phyloP scores from a whole-genome alignment of 495 filamentous ascomycete species.

The Filosporella fistucella region DNA sequence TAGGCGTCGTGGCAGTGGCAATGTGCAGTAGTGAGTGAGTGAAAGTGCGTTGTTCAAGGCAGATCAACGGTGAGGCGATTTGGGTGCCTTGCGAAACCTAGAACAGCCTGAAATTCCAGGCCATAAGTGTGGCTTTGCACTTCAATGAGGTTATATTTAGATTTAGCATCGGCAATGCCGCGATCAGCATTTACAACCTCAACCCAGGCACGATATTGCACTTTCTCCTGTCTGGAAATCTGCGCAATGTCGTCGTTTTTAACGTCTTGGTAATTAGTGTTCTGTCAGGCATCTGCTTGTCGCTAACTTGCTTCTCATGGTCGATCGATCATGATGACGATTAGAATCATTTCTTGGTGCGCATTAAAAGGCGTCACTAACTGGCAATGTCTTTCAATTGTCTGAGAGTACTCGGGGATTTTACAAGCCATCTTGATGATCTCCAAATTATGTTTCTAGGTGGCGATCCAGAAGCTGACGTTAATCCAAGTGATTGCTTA shows the following conservation, averaged over 20 bases:
- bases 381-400: not conserved
- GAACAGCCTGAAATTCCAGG: not conserved
- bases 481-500: too few relatives aligned
- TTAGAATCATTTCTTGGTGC: not conserved
- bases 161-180: not conserved
- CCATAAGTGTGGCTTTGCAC: not conserved
- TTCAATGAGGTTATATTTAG: not conserved
- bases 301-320: not conserved
- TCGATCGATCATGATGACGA: not conserved
- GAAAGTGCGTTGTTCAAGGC: not conserved
- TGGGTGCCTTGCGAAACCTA: too few relatives aligned
- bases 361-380: not conserved
- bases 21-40: not conserved
- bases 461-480: constrained; percentile 4
- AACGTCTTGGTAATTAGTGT: too few relatives aligned
- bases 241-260: not conserved
- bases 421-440: not conserved
- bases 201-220: not conserved
- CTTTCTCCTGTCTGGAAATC: not conserved
- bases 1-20: not conserved
- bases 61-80: not conserved
- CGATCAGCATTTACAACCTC: not conserved
- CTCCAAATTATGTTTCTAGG: not conserved
- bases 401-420: not conserved
- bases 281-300: too few relatives aligned